A percentile compares a stretch with the other conserved stretches of the same genome.
Conservation (phyloP, 2,329 filamentous ascomycete genomes). For the Paecilomyces formosus region DNA sequence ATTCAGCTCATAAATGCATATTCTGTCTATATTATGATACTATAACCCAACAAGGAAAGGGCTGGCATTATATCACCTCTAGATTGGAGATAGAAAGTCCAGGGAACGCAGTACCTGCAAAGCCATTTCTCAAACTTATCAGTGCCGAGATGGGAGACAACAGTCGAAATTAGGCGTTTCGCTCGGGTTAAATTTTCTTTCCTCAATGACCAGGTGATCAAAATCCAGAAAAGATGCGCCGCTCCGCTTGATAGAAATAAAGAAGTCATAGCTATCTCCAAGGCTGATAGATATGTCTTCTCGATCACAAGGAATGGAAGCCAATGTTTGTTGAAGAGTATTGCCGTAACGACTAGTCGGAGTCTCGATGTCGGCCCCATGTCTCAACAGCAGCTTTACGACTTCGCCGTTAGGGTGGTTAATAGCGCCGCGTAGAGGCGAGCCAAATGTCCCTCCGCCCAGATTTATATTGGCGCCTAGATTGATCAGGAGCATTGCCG, state of each 20-base stretch:
- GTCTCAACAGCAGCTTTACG: background rate
- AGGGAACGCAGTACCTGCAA: too few species aligned
- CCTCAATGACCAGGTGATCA: background rate
- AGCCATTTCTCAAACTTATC: too few species aligned
- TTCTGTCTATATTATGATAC: too few species aligned
- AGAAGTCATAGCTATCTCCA: background rate
- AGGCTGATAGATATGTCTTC: background rate
- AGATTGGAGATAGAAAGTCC: too few species aligned
- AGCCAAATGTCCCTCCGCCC: background rate
- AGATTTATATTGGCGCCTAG: conserved; percentile 2
- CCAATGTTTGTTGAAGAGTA: background rate
- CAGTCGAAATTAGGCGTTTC: background rate
- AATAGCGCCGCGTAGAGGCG: background rate
- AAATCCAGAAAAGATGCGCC: background rate
- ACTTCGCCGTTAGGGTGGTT: background rate
- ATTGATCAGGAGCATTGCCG: background rate
- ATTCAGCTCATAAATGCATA: too few species aligned
- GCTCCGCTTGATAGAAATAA: background rate
- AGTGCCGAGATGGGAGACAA: background rate
- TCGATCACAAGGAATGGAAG: background rate
- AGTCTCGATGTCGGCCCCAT: conserved; percentile 4
- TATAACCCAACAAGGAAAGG: too few species aligned
- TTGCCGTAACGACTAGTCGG: background rate
- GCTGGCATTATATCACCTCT: too few species aligned
- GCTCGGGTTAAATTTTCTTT: background rate